Percentiles rank a stretch among this genome's conserved stretches.
Evolutionary conservation across 1,139 yeast genomes (phyloP).

Genomic region (Candida frijolesensis): DNA sequence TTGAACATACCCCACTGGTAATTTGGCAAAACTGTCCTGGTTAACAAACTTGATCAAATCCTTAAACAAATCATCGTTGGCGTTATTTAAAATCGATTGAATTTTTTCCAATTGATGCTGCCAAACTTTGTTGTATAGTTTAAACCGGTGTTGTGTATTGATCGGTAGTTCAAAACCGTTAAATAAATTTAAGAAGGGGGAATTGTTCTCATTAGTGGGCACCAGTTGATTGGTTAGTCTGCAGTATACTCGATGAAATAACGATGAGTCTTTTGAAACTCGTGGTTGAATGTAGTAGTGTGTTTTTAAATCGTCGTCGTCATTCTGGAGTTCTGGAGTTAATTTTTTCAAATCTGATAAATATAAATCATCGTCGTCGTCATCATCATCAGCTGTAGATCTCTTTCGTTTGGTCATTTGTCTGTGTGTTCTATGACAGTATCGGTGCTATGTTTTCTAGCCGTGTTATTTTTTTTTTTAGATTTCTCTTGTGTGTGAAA

Average conservation of each 20-base stretch:
- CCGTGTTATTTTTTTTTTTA: too few relatives aligned
- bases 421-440: neutral
- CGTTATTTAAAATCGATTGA: slow-evolving; percentile 36
- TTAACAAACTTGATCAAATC: slow-evolving; percentile 32
- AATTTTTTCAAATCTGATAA: neutral
- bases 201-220: slow-evolving; percentile 8
- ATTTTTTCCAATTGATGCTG: slow-evolving; percentile 37
- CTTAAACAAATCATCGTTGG: slow-evolving; percentile 41
- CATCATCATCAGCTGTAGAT: neutral
- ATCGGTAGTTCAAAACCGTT: slow-evolving; percentile 42
- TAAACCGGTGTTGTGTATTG: slow-evolving; percentile 38
- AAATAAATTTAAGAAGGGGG: slow-evolving; percentile 41
- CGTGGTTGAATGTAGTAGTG: slow-evolving; percentile 15
- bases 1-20: slow-evolving; percentile 48
- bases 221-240: slow-evolving; percentile 9
- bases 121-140: slow-evolving; percentile 44
- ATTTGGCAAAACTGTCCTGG: slow-evolving; percentile 18
- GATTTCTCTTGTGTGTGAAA: too few relatives aligned
- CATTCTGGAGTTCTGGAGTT: slow-evolving; percentile 1
- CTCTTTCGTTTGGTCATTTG: slow-evolving; percentile 3
- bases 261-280: slow-evolving; percentile 1
- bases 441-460: too few relatives aligned
- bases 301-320: slow-evolving; percentile 10
- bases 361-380: neutral
- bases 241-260: slow-evolving; percentile 5